Conservation (phyloP, 1,284 basidiomycete species). For the Heimioporus retisporus region DNA sequence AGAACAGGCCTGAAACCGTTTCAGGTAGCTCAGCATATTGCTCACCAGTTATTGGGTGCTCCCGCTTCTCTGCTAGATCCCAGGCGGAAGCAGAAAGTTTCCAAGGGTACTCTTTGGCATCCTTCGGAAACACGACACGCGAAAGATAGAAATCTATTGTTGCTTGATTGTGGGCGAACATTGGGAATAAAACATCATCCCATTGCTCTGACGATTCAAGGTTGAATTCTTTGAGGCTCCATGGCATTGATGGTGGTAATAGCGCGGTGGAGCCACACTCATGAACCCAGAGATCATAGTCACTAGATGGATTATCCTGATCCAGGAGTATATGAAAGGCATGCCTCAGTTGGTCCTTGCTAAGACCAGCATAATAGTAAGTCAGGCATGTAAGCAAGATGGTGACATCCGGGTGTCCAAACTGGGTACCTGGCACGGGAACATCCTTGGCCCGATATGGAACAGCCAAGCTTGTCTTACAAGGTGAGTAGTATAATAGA, state of each 20-base stretch:
- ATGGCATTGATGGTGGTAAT: not conserved
- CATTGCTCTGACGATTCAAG: conserved; percentile 49
- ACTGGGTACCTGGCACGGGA: not conserved
- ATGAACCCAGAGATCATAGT: conserved; percentile 46
- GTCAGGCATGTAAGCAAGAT: not conserved
- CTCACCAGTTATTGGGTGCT: conserved; percentile 18
- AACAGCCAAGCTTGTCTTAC: conserved; percentile 24
- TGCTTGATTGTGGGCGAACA: conserved; percentile 48
- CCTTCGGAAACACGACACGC: conserved; percentile 19
- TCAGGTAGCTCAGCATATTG: not conserved
- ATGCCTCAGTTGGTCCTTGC: conserved; percentile 44
- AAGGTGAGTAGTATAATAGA: no score
- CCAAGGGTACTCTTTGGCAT: conserved; percentile 54
- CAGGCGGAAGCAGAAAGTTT: conserved; percentile 59
- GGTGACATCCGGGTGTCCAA: not conserved
- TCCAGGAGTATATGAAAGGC: conserved; percentile 52
- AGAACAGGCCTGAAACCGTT: no score
- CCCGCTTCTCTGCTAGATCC: conserved; percentile 54
- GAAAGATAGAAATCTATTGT: conserved; percentile 60
- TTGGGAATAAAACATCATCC: conserved; percentile 39
- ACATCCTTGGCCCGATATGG: not conserved
- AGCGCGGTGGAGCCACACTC: conserved; percentile 48
- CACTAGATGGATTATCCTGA: conserved; percentile 46
- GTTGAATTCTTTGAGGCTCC: conserved; percentile 26
- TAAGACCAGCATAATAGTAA: conserved; percentile 56